phyloP scores from a whole-genome alignment of 768 basidiomycete genomes.

The Russula foetens region DNA sequence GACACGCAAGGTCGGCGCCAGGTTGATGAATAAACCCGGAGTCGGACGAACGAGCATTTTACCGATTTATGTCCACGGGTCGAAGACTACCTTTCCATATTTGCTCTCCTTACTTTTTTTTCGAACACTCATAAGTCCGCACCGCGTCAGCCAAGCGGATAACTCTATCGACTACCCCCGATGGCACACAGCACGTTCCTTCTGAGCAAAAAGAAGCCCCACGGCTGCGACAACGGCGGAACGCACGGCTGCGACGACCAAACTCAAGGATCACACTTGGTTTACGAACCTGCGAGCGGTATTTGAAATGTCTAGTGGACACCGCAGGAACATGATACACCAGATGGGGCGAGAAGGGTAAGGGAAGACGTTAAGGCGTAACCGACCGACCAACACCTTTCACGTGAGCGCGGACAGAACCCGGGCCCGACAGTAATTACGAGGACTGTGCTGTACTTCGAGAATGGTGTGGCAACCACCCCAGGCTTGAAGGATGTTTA shows the following conservation, averaged over 20 bases:
- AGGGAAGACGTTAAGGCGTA: slow-evolving; percentile 62
- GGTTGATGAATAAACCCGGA: slow-evolving; percentile 3
- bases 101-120: slow-evolving; percentile 52
- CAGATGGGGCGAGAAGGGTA: slow-evolving; percentile 66
- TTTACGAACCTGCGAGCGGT: slow-evolving; percentile 46
- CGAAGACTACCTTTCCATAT: slow-evolving; percentile 71
- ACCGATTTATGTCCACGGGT: slow-evolving; percentile 44
- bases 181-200: slow-evolving; percentile 71
- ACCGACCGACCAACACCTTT: slow-evolving; percentile 48
- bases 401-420: not conserved
- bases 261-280: slow-evolving; percentile 72
- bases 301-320: slow-evolving; percentile 50
- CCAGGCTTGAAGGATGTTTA: slow-evolving; percentile 37
- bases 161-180: slow-evolving; percentile 62
- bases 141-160: slow-evolving; percentile 50
- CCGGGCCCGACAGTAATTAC: slow-evolving; percentile 10
- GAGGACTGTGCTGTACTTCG: too few species aligned
- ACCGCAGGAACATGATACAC: slow-evolving; percentile 67
- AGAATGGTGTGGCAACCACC: slow-evolving; percentile 58
- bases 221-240: slow-evolving; percentile 69
- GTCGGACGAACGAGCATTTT: not conserved
- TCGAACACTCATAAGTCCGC: slow-evolving; percentile 60
- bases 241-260: slow-evolving; percentile 72
- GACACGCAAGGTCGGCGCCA: slow-evolving; percentile 3
- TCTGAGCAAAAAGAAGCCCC: slow-evolving; percentile 55